Percentiles rank a stretch among this genome's conserved stretches.
Evolutionary conservation across 257 asterid species (phyloP).

Genomic region (Rubia yunnanensis): DNA sequence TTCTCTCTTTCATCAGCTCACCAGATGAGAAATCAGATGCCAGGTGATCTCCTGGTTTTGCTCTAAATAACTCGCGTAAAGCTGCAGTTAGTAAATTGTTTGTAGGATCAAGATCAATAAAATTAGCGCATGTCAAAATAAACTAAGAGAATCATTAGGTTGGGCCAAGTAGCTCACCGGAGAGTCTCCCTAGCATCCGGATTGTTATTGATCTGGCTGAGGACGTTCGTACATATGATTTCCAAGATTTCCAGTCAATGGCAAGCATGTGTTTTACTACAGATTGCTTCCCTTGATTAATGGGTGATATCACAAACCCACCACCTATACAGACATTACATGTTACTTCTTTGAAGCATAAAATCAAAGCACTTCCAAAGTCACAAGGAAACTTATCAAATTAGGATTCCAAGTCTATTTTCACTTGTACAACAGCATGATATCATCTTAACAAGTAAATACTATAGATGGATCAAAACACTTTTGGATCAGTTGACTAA

Average conservation of each 20-base stretch:
- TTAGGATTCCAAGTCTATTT: background rate
- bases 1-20: conserved; percentile 48
- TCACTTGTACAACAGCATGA: background rate
- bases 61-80: conserved; percentile 78
- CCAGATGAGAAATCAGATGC: conserved; percentile 62
- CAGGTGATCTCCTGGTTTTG: conserved; percentile 45
- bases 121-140: background rate
- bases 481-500: conserved; percentile 18
- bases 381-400: conserved; percentile 1
- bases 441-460: background rate
- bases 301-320: conserved; percentile 70
- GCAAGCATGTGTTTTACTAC: conserved; percentile 79
- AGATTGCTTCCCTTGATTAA: conserved; percentile 59
- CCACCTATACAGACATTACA: conserved; percentile 49
- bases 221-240: conserved; percentile 47
- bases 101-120: conserved; percentile 1
- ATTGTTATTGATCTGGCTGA: conserved; percentile 69
- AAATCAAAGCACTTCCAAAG: background rate
- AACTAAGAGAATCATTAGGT: background rate
- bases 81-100: conserved; percentile 34
- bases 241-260: conserved; percentile 85
- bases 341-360: conserved; percentile 10
- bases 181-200: conserved; percentile 38
- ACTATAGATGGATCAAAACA: conserved; percentile 4
- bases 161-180: conserved; percentile 12